These are phyloP conservation scores for Elsinoe arachidis DNA, from an alignment of 2,329 filamentous ascomycete species.

Conservation along the genomic window DNA sequence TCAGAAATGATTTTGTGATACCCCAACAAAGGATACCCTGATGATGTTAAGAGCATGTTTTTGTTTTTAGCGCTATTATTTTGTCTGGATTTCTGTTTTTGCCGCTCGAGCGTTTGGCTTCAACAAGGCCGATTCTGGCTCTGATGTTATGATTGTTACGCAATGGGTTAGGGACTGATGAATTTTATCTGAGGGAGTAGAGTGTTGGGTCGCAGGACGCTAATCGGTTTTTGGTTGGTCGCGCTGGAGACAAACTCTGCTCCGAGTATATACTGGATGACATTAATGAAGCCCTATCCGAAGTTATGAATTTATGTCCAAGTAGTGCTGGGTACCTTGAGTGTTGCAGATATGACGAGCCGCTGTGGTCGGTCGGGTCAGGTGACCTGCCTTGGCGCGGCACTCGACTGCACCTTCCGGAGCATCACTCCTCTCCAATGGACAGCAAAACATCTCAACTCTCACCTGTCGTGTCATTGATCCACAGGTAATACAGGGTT, in stretches of 20 bases:
- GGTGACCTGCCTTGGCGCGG: too few relatives aligned
- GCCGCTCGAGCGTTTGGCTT: neutral
- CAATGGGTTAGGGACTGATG: neutral
- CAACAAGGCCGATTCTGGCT: neutral
- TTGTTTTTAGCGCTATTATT: neutral
- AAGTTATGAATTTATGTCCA: neutral
- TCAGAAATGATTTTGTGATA: slow-evolving; percentile 6
- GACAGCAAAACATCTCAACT: too few relatives aligned
- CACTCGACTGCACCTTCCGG: too few relatives aligned
- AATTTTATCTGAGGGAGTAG: neutral
- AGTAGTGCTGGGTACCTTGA: too few relatives aligned
- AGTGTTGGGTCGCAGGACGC: neutral
- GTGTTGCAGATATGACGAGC: too few relatives aligned
- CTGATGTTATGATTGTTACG: neutral
- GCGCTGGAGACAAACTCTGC: neutral
- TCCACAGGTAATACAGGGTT: too few relatives aligned
- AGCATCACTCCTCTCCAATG: too few relatives aligned
- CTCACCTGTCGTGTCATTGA: too few relatives aligned
- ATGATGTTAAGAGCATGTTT: neutral
- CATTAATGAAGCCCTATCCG: neutral
- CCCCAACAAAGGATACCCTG: slow-evolving; percentile 1
- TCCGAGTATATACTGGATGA: slow-evolving; percentile 2
- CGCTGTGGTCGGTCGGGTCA: too few relatives aligned
- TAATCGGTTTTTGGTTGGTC: neutral
- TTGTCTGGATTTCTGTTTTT: neutral